Base-by-base conservation (phyloP, 1,139 yeast genomes). In the Zygosaccharomyces sapae region DNA sequence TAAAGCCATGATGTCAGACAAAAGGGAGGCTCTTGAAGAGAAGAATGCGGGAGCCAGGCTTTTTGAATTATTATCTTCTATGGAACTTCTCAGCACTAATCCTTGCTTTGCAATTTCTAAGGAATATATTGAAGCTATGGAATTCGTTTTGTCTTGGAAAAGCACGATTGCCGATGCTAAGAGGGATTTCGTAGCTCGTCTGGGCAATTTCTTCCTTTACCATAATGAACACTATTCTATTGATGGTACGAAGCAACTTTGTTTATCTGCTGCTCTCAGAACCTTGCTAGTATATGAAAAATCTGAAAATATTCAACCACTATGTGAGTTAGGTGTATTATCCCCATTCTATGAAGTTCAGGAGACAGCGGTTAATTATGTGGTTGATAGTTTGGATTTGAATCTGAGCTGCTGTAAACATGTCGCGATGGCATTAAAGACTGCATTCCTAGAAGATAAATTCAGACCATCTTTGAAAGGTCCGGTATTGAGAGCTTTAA, bases 291-390 rank as follows among this genome's bases (percentile, higher is more conserved):
- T 53, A 4, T 53, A 55, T 34, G 54, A 58, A 9, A 52, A 55
- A 2, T 43, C 46, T n/a, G 63, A 52, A 2, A 53, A 59, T 5
- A 46, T 67, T 0, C 42, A 44, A 0, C 65, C 62, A 3, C 46
- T 76, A 2, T 43, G 70, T 4, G 53, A 61, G 5, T 43, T 68
- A 3, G 70, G 73, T 3, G 51, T 76, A 16, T 39, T 48, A 1
- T 76, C 80, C 2, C 49, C 66, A 2, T 69, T 68, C 38, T 78
- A 72, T 52, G 83, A 80, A 51, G 80, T 79, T 8, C 82, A 77
- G 55, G 54, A 72, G 3, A 60, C 67, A 4, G 71, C 78, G 0
- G 62, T 81, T 19, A 53, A 64, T 0, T 71, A 65, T 48, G 55
- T 64, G 2, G 47, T 52, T 6, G 47, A 57, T 24, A 44, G 52